Base-by-base conservation (phyloP, 2,329 filamentous ascomycete species). In the Aspergillus sp. region DNA sequence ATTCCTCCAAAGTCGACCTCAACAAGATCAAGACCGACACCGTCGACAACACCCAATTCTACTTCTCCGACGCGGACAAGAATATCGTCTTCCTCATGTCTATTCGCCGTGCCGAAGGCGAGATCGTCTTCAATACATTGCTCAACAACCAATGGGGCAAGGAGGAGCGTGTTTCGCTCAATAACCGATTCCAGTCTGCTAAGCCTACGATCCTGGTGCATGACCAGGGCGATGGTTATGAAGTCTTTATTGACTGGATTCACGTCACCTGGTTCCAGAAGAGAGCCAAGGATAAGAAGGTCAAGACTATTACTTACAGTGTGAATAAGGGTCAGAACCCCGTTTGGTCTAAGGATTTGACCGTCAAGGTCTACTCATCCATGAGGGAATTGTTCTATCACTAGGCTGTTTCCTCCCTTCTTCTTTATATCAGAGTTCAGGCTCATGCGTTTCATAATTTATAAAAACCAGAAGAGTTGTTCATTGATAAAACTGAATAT, bases 11-110 rank as follows among this genome's bases (percentile, higher is more conserved):
- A 13, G 7, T 47, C 27, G 36, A 47, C 31, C n/a, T 44, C 10
- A 39, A 13, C n/a, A 42, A 42, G 1, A 12, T n/a, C 6, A 47
- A 42, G 31, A 19, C 28, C 6, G 26, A 28, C 5, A 39, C 35
- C 8, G 44, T 47, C 27, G 45, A 47, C 11, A 45, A 45, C 13
- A 47, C 42, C 26, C 42, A 44, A 33, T 30, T 47, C 27, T 39
- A 32, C 19, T 42, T 47, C 30, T 27, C 27, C 4, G 42, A 44
- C 3, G 30, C 19, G 26, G 35, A 33, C 27, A 35, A 36, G n/a
- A 42, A 44, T n/a, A 39, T 39, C n/a, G 6, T 45, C n/a, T 47
- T 47, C 45, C 26, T 44, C 26, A 27, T 47, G n/a, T 47, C 45
- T 9, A 29, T 47, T 8, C 45, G 45, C 12, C 39, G 45, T 19